Base-by-base conservation (phyloP, 805 yeast species). In the Torulaspora maleeae region DNA sequence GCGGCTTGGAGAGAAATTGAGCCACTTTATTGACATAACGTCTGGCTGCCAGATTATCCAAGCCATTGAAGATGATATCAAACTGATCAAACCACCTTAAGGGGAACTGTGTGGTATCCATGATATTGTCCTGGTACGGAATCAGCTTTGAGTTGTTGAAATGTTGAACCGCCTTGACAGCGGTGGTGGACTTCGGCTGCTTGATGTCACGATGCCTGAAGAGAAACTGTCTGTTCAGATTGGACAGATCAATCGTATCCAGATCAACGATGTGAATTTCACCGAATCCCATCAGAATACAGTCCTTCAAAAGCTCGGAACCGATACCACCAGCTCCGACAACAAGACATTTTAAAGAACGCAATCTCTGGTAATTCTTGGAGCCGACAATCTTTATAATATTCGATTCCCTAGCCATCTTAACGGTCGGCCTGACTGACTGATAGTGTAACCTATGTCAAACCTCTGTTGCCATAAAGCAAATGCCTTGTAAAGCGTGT, bases 301-400 rank as follows among this genome's bases (percentile, higher is more conserved):
- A 69, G 59, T 90, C 84, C 60, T 90, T 90, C 47, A 90, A 70
- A 36, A 90, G 69, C 63, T 90, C 98, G 63, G 96, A 90, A 2
- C 98, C 98, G 52, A 90, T 89, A 5, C 98, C 98, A 25, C 98
- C 98, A 1, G 97, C 95, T 3, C 98, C 98, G 2, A 90, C 95
- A 67, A 90, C 70, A 24, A 90, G 68, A 11, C 89, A 86, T 50
- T 78, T 82, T 5, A 85, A 51, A 44, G 61, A 16, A 13, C 63
- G 60, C 7, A 66, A 41, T 27, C 55, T 59, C 5, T 48, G 48
- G 36, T 50, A 57, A 35, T 51, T 59, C 22, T 61, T 57, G 19
- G 47, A 27, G 5, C 68, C 68, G 7, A 64, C 39, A 27, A 61
- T 57, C 28, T 51, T 56, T 3, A 53, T 45, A n/a, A 59, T 38